phyloP scores from a whole-genome alignment of 495 filamentous ascomycete genomes.

The Glonium stellatum region DNA sequence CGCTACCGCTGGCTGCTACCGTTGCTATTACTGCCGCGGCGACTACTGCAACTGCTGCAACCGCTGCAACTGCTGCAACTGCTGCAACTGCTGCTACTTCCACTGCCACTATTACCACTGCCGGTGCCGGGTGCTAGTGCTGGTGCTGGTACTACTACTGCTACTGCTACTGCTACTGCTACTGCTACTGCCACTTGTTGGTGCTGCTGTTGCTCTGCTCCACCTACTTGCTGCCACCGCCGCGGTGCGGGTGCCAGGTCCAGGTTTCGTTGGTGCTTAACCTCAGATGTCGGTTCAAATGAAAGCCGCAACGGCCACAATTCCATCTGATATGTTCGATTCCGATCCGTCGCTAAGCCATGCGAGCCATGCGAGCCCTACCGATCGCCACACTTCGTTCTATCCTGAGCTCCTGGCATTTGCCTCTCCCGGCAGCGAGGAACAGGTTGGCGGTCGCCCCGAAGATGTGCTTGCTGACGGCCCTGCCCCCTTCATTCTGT shows the following conservation, averaged over 20 bases:
- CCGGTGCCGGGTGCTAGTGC: too few species aligned
- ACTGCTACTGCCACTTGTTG: too few species aligned
- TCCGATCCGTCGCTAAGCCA: background rate
- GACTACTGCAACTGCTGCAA: too few species aligned
- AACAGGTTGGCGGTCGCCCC: conserved; percentile 3
- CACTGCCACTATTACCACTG: too few species aligned
- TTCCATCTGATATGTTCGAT: background rate
- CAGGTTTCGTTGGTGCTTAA: background rate
- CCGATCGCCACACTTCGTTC: background rate
- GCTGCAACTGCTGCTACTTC: too few species aligned
- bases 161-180: too few species aligned
- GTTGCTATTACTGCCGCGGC: too few species aligned
- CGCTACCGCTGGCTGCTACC: too few species aligned
- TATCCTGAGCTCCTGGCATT: background rate
- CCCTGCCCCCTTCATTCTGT: conserved; percentile 1
- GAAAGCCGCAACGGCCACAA: background rate
- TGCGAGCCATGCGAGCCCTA: background rate
- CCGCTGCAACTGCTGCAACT: too few species aligned
- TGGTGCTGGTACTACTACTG: too few species aligned
- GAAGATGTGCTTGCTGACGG: conserved; percentile 11
- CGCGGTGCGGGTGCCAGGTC: background rate
- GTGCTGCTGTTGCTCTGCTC: too few species aligned
- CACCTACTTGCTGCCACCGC: background rate
- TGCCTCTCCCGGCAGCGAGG: conserved; percentile 5
- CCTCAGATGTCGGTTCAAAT: background rate